These are phyloP conservation scores for Calamus simplicifolius DNA, from an alignment of 176 grass and related monocot genomes.

Conservation along the genomic window DNA sequence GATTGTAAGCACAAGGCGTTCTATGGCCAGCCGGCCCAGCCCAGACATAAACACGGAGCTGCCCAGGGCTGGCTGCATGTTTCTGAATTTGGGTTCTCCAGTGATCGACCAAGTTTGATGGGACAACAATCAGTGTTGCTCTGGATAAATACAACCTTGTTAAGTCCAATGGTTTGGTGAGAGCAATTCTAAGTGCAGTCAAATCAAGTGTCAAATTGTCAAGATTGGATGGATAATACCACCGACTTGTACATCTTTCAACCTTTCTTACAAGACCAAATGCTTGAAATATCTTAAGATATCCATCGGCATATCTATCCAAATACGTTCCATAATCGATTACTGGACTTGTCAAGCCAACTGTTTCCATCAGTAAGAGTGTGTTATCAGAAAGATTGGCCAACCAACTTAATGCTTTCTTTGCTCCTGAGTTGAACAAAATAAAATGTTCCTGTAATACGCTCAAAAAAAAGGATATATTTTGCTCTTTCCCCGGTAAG, in stretches of 20 bases:
- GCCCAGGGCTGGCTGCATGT: slow-evolving; percentile 54
- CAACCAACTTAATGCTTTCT: slow-evolving; percentile 87
- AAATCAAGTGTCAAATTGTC: slow-evolving; percentile 85
- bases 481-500: slow-evolving; percentile 54
- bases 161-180: slow-evolving; percentile 54
- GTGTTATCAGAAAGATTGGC: slow-evolving; percentile 60
- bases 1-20: slow-evolving; percentile 58
- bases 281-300: slow-evolving; percentile 88
- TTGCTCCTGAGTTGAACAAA: slow-evolving; percentile 60
- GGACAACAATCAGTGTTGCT: slow-evolving; percentile 87
- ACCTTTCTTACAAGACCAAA: slow-evolving; percentile 80
- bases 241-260: slow-evolving; percentile 40
- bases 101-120: slow-evolving; percentile 93
- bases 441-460: slow-evolving; percentile 68
- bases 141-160: slow-evolving; percentile 73
- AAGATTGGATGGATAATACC: slow-evolving; percentile 76
- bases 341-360: slow-evolving; percentile 73
- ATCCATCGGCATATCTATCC: slow-evolving; percentile 39
- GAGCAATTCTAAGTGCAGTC: slow-evolving; percentile 57
- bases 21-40: slow-evolving; percentile 56
- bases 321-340: slow-evolving; percentile 37
- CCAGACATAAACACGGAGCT: slow-evolving; percentile 64
- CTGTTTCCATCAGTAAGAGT: slow-evolving; percentile 64
- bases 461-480: slow-evolving; percentile 61
- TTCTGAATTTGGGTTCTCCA: slow-evolving; percentile 88